Evolutionary conservation across 345 rosid genomes (phyloP).

Genomic region (Murraya paniculata): DNA sequence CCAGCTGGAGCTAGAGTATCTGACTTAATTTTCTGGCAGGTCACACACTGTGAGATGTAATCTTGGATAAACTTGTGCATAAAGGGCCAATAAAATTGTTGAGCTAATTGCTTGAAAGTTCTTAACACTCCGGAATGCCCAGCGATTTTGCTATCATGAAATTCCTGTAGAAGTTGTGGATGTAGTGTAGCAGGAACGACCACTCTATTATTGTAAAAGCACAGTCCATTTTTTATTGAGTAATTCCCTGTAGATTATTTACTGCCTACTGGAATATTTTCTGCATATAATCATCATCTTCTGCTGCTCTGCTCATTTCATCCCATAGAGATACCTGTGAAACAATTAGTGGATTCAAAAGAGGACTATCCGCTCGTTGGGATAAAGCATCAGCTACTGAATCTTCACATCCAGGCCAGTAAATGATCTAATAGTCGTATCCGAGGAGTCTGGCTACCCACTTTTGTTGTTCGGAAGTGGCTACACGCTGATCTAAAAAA

Average conservation of each 20-base stretch:
- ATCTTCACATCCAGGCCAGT: background rate
- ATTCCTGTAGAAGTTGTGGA: background rate
- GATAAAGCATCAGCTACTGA: background rate
- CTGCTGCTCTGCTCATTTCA: background rate
- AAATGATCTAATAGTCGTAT: background rate
- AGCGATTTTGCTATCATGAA: background rate
- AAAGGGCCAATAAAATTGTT: no score
- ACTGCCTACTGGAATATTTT: background rate
- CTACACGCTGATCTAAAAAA: no score
- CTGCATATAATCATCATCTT: background rate
- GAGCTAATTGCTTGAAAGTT: background rate
- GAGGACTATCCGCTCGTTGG: rapidly evolving
- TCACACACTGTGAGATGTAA: background rate
- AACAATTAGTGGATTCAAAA: background rate
- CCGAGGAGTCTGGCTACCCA: no score
- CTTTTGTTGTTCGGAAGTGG: no score
- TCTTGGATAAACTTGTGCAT: background rate
- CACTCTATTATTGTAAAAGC: background rate
- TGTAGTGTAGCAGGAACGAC: background rate
- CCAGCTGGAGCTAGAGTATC: background rate
- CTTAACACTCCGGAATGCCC: background rate
- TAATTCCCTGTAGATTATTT: background rate
- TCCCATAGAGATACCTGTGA: background rate
- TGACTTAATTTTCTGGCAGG: background rate
- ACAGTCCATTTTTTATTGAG: background rate